These are phyloP conservation scores for Jamesozyma hellenica DNA, from an alignment of 805 yeast species.

Conservation along the genomic window DNA sequence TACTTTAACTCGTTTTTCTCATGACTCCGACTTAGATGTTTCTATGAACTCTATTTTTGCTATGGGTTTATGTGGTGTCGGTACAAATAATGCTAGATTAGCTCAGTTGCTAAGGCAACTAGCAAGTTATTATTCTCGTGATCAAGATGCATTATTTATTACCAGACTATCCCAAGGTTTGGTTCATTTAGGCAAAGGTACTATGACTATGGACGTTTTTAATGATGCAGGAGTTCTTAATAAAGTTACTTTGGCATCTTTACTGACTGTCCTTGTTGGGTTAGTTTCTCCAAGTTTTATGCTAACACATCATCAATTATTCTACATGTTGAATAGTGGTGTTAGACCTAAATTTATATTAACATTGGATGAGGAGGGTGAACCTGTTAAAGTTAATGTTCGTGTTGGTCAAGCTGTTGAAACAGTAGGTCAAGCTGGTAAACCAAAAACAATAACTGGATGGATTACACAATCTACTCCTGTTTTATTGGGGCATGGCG, in stretches of 20 bases:
- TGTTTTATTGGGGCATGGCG: constrained; percentile 85
- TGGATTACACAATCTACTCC: constrained; percentile 99
- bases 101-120: constrained; percentile 92
- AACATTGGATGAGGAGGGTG: constrained; percentile 83
- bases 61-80: constrained; percentile 98
- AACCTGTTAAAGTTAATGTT: constrained; percentile 89
- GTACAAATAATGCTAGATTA: constrained; percentile 95
- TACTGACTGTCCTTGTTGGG: constrained; percentile 75
- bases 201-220: constrained; percentile 80
- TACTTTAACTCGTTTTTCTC: constrained; percentile 90
- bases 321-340: constrained; percentile 79
- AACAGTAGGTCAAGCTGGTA: constrained; percentile 98
- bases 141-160: constrained; percentile 81
- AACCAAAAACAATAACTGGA: constrained; percentile 96
- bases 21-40: constrained; percentile 87
- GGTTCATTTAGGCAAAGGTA: constrained; percentile 92
- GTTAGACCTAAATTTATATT: constrained; percentile 87
- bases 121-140: constrained; percentile 85
- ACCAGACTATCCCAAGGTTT: constrained; percentile 93
- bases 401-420: constrained; percentile 99
- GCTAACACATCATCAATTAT: constrained; percentile 69
- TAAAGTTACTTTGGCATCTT: constrained; percentile 81
- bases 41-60: constrained; percentile 91
- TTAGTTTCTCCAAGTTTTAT: constrained; percentile 82
- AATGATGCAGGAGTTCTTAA: constrained; percentile 80